Base-by-base conservation (phyloP, 139 green algal genomes). In the Microglena sp. region DNA sequence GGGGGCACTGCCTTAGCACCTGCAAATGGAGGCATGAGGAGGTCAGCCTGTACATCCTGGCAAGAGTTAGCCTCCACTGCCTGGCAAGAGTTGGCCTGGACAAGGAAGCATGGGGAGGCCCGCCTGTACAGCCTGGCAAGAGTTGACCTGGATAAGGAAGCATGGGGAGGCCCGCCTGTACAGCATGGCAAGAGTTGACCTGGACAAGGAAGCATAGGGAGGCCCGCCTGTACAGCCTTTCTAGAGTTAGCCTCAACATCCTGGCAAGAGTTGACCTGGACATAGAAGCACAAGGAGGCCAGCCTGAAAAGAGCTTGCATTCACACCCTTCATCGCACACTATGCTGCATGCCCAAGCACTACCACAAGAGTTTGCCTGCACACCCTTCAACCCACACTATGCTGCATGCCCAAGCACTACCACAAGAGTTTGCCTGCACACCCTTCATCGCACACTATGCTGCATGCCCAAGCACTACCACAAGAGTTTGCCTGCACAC, bases 1-100 rank as follows among this genome's bases (percentile, higher is more conserved):
- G 89, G 89, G 0, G 89, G 88, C 26, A 93, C 59, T 6, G 81
- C 69, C 3, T 70, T 57, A 0, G 83, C 84, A 18, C 74, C 88
- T 56, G 90, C 18, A 6, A 6, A 59, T 24, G 15, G 40, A 24
- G 40, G 40, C 40, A 18, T 50, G 40, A 11, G 40, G 11, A 18
- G 11, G 40, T 50, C 15, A 11, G 40, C 18, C 15, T 50, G 40
- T 18, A 18, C 18, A 11, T 50, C 18, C 40, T 18, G 18, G 40
- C 11, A 18, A 18, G 40, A 11, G 40, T 50, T 18, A 50, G 11
- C 40, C 18, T 18, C 40, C 40, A 50, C 11, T 11, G 40, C 40
- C 40, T 11, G 15, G 40, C 40, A 50, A 18, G 15, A 50, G 40
- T 18, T 24, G 40, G 15, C 15, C 40, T 50, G 40, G n/a, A n/a